Conservation (phyloP, 345 rosid genomes). For the Acer campestre region DNA sequence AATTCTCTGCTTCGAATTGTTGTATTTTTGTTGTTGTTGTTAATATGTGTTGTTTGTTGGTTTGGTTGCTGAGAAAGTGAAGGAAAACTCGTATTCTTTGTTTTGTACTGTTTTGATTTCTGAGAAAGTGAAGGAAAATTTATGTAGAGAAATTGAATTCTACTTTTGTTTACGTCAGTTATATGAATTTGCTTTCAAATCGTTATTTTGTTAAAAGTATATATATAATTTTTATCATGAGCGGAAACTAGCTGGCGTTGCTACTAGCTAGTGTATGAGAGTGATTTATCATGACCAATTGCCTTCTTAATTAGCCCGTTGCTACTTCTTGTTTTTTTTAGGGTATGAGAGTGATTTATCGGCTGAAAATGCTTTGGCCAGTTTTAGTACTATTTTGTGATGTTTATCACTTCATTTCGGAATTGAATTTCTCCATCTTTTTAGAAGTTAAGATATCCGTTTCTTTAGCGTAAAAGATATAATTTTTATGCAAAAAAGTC, state of each 20-base stretch:
- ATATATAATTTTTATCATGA: not conserved
- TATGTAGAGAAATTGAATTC: not conserved
- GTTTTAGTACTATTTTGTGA: not conserved
- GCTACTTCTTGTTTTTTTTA: not conserved
- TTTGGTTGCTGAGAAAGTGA: too few species aligned
- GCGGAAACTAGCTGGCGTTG: not conserved
- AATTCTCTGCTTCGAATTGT: too few species aligned
- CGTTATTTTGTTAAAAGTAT: not conserved
- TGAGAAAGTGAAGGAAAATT: not conserved
- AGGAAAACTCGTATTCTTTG: too few species aligned
- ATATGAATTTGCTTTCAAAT: too few species aligned
- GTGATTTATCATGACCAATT: not conserved
- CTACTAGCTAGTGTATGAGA: not conserved
- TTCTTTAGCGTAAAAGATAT: not conserved
- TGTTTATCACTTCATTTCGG: not conserved
- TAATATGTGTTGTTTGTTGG: too few species aligned
- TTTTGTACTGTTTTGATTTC: not conserved
- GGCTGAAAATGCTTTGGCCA: not conserved
- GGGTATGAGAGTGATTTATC: not conserved
- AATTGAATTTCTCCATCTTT: not conserved
- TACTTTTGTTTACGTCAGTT: not conserved
- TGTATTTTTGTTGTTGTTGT: too few species aligned
- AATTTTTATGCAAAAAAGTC: not conserved
- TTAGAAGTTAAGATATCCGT: not conserved
- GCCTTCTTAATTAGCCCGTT: not conserved